Base-by-base conservation (phyloP, 1,284 basidiomycete species). In the Boletus smithii region DNA sequence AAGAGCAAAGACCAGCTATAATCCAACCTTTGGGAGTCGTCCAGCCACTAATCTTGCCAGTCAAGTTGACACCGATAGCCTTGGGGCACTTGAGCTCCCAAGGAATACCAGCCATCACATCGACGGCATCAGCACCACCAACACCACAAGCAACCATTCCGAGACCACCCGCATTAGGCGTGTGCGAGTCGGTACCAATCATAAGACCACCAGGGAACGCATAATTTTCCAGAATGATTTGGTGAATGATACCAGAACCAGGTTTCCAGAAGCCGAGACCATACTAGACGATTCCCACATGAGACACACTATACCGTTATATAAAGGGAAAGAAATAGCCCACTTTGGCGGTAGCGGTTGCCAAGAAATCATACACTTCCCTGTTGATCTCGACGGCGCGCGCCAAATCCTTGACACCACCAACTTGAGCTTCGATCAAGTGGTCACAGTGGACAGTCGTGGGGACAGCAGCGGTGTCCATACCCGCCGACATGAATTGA, bases 31-130 rank as follows among this genome's bases (percentile, higher is more conserved):
- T 98, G 56, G 95, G 92, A 48, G 95, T 88, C 41, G 97, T 95
- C 95, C 95, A 99, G 61, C 95, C 97, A 56, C 79, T 69, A 65
- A 99, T 91, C 75, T 95, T 88, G 63, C 97, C 95, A 62, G 88
- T 94, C 53, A 99, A 81, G 70, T 97, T 91, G 55, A 99, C 93
- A 79, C 95, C 95, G 59, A 98, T 95, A 57, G 95, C 92, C 81
- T 97, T 97, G 68, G 95, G 95, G 71, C 92, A 95, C 77, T 98
- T 98, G 59, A 99, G 83, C 73, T 99, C 95, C 95, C 95, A 99
- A 63, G 95, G 95, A 65, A 97, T 84, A 63, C 74, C 83, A 62
- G 97, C 92, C 91, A 99, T 98, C 57, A 97, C 95, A 62, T 99
- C 95, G 66, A 99, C 95, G 44, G 95, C 95, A 67, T 99, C 95